A percentile compares a stretch with the other conserved stretches of the same genome.
Conservation (phyloP, 2,329 filamentous ascomycete genomes). For the Metarhizium humberi region DNA sequence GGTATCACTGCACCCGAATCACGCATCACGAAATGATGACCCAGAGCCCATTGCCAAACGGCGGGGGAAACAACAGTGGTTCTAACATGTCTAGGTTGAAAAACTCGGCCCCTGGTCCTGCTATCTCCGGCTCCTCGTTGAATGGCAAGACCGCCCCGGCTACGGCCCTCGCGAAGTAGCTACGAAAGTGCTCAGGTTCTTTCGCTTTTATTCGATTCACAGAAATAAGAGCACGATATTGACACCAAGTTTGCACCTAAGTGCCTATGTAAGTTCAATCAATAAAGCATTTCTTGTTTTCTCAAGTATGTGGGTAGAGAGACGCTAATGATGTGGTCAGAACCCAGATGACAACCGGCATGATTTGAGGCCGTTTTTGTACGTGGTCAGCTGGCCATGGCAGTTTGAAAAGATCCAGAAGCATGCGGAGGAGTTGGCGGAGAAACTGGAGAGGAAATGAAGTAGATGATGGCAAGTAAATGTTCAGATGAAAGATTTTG, state of each 20-base stretch:
- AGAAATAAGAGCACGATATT: conserved; percentile 55
- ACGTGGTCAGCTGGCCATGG: conserved; percentile 28
- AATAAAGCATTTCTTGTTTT: too few relatives aligned
- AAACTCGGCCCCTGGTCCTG: conserved; percentile 31
- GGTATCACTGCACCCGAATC: background rate
- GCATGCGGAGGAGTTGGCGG: conserved; percentile 24
- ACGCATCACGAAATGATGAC: too few relatives aligned
- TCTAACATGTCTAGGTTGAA: conserved; percentile 26
- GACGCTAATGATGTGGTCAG: background rate
- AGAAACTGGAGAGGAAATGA: conserved; percentile 5
- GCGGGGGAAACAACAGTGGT: background rate
- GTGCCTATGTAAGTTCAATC: background rate
- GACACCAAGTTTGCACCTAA: conserved; percentile 44
- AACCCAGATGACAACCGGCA: conserved; percentile 29
- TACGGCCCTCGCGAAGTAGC: conserved; percentile 27
- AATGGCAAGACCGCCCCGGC: conserved; percentile 24
- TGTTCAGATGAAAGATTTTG: too few relatives aligned
- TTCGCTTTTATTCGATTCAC: conserved; percentile 48
- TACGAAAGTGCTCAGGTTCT: conserved; percentile 33
- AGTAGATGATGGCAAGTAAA: too few relatives aligned
- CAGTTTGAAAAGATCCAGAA: conserved; percentile 31
- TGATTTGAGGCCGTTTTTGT: conserved; percentile 32
- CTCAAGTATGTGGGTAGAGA: too few relatives aligned
- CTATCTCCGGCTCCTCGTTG: conserved; percentile 27
- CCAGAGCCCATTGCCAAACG: too few relatives aligned